Conservation (phyloP, 2,329 filamentous ascomycete genomes). For the Talaromyces sp. region DNA sequence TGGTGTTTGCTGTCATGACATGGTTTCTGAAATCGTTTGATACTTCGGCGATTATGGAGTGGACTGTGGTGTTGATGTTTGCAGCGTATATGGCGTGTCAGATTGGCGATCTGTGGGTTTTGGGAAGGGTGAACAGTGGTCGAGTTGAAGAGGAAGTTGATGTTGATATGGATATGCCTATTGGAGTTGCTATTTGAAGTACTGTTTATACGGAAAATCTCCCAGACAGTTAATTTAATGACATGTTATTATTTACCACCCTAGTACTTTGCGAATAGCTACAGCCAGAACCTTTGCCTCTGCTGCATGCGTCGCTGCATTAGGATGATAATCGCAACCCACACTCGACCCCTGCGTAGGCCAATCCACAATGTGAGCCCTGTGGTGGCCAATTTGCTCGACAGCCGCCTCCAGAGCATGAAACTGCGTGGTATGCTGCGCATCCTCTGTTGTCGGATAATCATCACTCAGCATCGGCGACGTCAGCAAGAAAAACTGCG, state of each 20-base stretch:
- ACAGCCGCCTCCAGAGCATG: not conserved
- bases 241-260: not conserved
- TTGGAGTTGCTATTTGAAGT: not conserved
- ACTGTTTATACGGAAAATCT: not conserved
- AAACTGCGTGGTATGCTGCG: slow-evolving; percentile 4
- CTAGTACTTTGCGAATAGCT: not conserved
- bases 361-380: slow-evolving; percentile 7
- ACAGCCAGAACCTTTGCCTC: not conserved
- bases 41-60: slow-evolving; percentile 5
- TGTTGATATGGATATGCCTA: not conserved
- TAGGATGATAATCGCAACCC: slow-evolving; percentile 6
- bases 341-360: slow-evolving; percentile 5
- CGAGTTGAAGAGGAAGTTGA: not conserved
- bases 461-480: slow-evolving; percentile 7
- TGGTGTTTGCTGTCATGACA: slow-evolving; percentile 1
- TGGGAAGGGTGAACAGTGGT: not conserved
- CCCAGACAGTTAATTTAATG: no score
- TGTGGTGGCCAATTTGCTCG: not conserved
- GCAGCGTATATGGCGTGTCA: slow-evolving; percentile 4
- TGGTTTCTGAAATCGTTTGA: slow-evolving; percentile 7
- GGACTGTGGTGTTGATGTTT: slow-evolving; percentile 8
- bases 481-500: slow-evolving; percentile 5
- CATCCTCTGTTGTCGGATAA: not conserved
- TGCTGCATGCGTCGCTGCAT: slow-evolving; percentile 4
- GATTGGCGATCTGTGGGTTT: slow-evolving; percentile 9